Evolutionary conservation across 108 stramenopile genomes (phyloP).

Genomic region (Conticribra guillardii): DNA sequence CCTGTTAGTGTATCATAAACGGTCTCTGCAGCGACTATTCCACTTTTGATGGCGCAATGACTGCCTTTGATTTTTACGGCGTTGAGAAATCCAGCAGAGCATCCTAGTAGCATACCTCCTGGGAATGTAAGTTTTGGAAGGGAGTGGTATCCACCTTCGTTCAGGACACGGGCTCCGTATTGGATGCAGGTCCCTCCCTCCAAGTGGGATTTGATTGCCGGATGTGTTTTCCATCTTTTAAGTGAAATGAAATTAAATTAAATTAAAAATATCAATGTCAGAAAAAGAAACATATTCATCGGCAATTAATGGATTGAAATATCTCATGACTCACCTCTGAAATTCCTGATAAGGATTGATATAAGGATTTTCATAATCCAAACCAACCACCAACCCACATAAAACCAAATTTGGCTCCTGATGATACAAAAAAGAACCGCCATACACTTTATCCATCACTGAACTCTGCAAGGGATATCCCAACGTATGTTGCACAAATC

Average conservation of each 20-base stretch:
- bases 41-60: constrained; percentile 98
- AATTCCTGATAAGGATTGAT: constrained; percentile 98
- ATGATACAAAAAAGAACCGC: constrained; percentile 97
- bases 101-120: constrained; percentile 94
- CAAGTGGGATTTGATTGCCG: constrained; percentile 83
- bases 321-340: constrained; percentile 67
- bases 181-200: constrained; percentile 95
- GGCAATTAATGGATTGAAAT: neutral
- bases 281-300: neutral
- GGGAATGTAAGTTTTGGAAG: constrained; percentile 97
- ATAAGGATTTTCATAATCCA: constrained; percentile 99
- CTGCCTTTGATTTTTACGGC: constrained; percentile 99
- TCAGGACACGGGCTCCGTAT: constrained; percentile 97
- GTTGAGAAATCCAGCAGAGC: constrained; percentile 97
- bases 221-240: constrained; percentile 94
- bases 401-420: constrained; percentile 95
- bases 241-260: too few relatives aligned
- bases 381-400: constrained; percentile 94
- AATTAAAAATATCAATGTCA: too few relatives aligned
- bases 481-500: constrained; percentile 97
- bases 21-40: constrained; percentile 94
- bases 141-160: constrained; percentile 97
- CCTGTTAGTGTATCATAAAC: constrained; percentile 74
- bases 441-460: constrained; percentile 80
- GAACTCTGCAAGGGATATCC: constrained; percentile 94